phyloP scores from a whole-genome alignment of 1,139 yeast species.

The Diutina neorugosa region DNA sequence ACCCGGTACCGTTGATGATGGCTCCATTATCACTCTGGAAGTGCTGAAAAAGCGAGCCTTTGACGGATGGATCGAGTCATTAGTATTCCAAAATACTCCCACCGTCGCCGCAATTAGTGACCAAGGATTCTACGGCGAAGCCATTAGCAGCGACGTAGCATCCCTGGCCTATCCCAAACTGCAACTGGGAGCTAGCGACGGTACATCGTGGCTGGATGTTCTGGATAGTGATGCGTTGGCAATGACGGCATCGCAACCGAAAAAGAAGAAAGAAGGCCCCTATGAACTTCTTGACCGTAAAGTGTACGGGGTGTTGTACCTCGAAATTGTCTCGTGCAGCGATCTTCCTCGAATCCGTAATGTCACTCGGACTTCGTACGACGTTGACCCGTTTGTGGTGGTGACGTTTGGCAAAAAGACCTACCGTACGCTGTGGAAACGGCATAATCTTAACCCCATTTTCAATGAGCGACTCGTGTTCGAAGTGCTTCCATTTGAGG shows the following conservation, averaged over 20 bases:
- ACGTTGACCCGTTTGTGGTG: conserved; percentile 95
- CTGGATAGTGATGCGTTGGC: neutral
- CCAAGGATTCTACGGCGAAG: conserved; percentile 28
- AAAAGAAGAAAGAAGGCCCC: conserved; percentile 3
- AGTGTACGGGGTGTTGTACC: conserved; percentile 59
- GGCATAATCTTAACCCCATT: conserved; percentile 74
- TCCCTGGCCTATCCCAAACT: neutral
- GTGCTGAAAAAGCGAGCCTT: conserved; percentile 8
- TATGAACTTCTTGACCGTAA: conserved; percentile 28
- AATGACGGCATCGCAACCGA: neutral
- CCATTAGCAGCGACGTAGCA: neutral
- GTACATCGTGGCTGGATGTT: neutral
- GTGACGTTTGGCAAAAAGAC: conserved; percentile 84
- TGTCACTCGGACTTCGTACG: conserved; percentile 61
- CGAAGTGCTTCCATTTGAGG: conserved; percentile 60
- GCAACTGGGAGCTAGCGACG: neutral
- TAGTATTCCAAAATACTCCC: conserved; percentile 20
- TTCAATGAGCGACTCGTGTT: conserved; percentile 74
- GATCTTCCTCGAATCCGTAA: conserved; percentile 59
- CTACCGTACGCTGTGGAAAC: conserved; percentile 74
- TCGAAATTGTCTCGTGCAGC: conserved; percentile 63
- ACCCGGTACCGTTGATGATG: neutral
- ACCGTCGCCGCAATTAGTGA: conserved; percentile 19
- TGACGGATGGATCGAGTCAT: conserved; percentile 18
- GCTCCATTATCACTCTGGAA: neutral